These are phyloP conservation scores for Hypoxylon perforatum DNA, from an alignment of 495 filamentous ascomycete species.

Conservation along the genomic window DNA sequence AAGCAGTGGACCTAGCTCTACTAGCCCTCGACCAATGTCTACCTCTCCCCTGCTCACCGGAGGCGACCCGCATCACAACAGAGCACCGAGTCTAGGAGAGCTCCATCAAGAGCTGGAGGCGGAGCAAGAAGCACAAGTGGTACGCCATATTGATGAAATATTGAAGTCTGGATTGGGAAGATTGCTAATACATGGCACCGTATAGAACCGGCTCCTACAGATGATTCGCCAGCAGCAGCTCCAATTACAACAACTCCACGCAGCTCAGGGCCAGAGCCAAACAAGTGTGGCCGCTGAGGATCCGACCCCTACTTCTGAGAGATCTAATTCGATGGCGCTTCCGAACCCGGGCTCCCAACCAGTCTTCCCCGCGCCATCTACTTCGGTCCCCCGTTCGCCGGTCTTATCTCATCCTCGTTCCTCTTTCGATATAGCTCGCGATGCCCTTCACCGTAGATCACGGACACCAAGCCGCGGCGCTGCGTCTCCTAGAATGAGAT, in stretches of 20 bases:
- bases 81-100: constrained; percentile 87
- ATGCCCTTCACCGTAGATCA: constrained; percentile 63
- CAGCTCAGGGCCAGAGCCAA: constrained; percentile 56
- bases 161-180: neutral
- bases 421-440: constrained; percentile 67
- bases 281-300: constrained; percentile 72
- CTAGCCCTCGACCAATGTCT: constrained; percentile 68
- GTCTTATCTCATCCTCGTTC: constrained; percentile 65
- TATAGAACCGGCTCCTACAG: constrained; percentile 85
- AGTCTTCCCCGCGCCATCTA: constrained; percentile 35
- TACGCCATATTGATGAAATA: constrained; percentile 52
- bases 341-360: constrained; percentile 37
- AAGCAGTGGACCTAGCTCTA: constrained; percentile 56
- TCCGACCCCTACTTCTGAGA: constrained; percentile 72
- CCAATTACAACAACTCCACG: constrained; percentile 76
- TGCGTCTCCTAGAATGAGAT: constrained; percentile 62
- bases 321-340: constrained; percentile 62
- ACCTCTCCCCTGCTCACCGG: constrained; percentile 68
- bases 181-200: constrained; percentile 13
- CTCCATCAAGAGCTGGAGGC: constrained; percentile 94
- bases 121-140: constrained; percentile 95
- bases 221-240: constrained; percentile 90
- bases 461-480: constrained; percentile 67
- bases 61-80: constrained; percentile 69
- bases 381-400: constrained; percentile 62